Evolutionary conservation across 2,329 filamentous ascomycete genomes (phyloP), one percentile per base, ranked within the genome.

Genomic region (Trichoderma koningii): DNA sequence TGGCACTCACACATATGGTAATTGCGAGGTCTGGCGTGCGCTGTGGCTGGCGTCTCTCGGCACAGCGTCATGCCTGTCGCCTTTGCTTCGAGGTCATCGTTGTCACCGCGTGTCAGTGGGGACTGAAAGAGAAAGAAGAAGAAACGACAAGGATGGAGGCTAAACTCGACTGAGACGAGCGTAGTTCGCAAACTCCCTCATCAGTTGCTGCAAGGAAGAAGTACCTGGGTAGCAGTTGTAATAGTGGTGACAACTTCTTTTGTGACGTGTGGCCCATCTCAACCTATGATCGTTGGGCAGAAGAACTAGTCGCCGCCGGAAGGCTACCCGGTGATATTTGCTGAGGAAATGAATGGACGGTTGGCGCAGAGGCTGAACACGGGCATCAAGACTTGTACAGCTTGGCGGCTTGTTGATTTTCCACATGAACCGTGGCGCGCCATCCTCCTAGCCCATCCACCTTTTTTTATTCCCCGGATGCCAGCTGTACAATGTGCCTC

Each of bases 341-440:
- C 47, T 60, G 47, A 60, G 55, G 55, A 65, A 51, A 64, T 65
- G 63, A 59, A 65, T 59, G 63, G 55, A 65, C 42, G 55, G 60
- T 42, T 55, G 50, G 60, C 60, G 30, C 28, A 55, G 48, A 63
- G 60, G 63, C 63, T 53, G 55, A 65, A 65, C 48, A 53, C 55
- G 26, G 63, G 48, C 45, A 56, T 50, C 42, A 56, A 45, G 52
- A 48, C 61, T 23, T 23, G 50, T 10, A 38, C 30, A 38, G 60
- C 55, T 53, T 52, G 53, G 53, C 48, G 55, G 55, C 55, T 55
- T 52, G 63, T 21, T 60, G 63, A 65, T 65, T 65, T 65, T 60
- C 34, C 55, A 65, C 63, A 65, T 65, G 63, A 65, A 65, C 63
- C 55, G 55, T 65, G 55, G 55, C 55, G 63, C 63, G 63, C 63